Base-by-base conservation (phyloP, 2,329 filamentous ascomycete species). In the Colletotrichum orbiculare region DNA sequence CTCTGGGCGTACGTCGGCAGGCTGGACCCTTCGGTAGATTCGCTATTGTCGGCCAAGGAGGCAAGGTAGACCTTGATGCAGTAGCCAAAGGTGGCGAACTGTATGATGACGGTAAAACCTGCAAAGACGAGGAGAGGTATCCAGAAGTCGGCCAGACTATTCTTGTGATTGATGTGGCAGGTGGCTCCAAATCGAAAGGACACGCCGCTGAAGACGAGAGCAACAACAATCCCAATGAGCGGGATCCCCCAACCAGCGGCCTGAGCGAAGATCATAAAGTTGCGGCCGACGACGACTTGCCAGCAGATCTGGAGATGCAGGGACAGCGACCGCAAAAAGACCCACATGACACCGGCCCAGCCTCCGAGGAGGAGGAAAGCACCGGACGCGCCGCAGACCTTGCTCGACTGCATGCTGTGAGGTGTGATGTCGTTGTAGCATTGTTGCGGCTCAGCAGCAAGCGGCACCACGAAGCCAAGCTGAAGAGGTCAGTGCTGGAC, bases 251-350 rank as follows among this genome's bases (percentile, higher is more conserved):
- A 97, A 67, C 96, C 96, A 8, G 89, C 81, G 13, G 86, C 84
- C 73, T 97, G 89, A 3, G 95, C 89, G 69, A 87, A 86, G 82
- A 93, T 93, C 88, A 97, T 97, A 78, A 97, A 98, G 72, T 86
- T 91, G 48, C 89, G 87, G 43, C 96, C 96, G 4, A 97, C 92
- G 8, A 95, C 89, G 39, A 96, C 85, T 76, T 98, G 94, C 96
- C 96, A 99, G 82, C 94, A 97, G 69, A 99, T 97, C 77, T 98
- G 96, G 34, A 99, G 88, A 77, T 99, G 96, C 71, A 99, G 90
- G 5, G 94, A 97, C 39, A 98, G 80, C 0, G 95, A 92, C 68
- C 96, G 89, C 66, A 97, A 85, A 75, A 97, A 97, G 68, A 94
- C 88, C 95, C 96, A 99, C 77, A 97, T 89, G 38, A 93, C 88